Evolutionary conservation across 2,329 filamentous ascomycete species (phyloP).

Genomic region (Aspergillus pseudoglaucus): DNA sequence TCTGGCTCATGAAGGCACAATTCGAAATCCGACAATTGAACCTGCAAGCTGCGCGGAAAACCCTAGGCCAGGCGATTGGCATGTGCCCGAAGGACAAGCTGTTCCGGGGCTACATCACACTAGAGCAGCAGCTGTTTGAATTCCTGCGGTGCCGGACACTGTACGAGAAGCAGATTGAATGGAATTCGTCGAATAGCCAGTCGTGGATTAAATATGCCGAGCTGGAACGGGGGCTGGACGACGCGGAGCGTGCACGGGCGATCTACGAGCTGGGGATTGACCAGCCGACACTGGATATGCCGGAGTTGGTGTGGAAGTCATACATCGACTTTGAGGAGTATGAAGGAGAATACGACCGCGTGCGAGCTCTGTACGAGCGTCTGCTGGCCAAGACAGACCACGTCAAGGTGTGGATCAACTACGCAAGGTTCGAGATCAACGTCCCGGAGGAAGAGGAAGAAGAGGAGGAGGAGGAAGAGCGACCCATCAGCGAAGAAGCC

Average conservation of each 20-base stretch:
- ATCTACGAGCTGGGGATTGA: conserved; percentile 88
- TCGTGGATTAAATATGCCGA: conserved; percentile 97
- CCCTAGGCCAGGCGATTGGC: conserved; percentile 81
- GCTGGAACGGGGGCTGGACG: conserved; percentile 83
- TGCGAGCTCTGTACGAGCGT: conserved; percentile 78
- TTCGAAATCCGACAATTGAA: conserved; percentile 88
- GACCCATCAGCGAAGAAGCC: conserved; percentile 68
- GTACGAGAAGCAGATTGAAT: conserved; percentile 90
- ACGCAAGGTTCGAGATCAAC: conserved; percentile 96
- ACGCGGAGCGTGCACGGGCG: conserved; percentile 76
- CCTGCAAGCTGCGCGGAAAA: conserved; percentile 74
- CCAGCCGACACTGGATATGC: conserved; percentile 87
- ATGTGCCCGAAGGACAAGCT: conserved; percentile 95
- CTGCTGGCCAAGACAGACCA: conserved; percentile 93
- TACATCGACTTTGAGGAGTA: conserved; percentile 99
- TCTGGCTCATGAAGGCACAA: conserved; percentile 89
- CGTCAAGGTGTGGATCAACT: conserved; percentile 98
- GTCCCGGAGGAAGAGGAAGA: conserved; percentile 66
- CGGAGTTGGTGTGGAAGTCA: conserved; percentile 92
- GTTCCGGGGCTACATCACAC: conserved; percentile 86
- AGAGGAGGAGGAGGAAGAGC: conserved; percentile 55
- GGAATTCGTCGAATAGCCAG: conserved; percentile 81
- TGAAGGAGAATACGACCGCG: conserved; percentile 81
- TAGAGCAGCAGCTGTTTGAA: conserved; percentile 90
- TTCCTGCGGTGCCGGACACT: conserved; percentile 85